phyloP scores from a whole-genome alignment of 2,329 filamentous ascomycete species.

The Spiromastix sp. region DNA sequence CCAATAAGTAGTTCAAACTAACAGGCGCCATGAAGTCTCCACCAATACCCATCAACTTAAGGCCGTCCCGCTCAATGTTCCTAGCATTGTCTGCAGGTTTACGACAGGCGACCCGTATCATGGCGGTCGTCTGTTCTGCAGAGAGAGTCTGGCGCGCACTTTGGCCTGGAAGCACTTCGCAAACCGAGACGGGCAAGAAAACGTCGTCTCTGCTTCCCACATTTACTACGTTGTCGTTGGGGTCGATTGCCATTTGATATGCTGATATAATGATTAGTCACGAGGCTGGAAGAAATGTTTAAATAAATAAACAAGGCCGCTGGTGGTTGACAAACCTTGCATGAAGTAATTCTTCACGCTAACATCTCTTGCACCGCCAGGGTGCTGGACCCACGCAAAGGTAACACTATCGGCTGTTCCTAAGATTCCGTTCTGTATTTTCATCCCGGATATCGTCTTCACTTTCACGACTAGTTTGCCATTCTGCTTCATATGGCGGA shows the following conservation, averaged over 20 bases:
- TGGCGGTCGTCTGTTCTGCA: constrained; percentile 50
- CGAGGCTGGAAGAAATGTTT: too few relatives aligned
- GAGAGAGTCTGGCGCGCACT: constrained; percentile 49
- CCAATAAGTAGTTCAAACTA: too few relatives aligned
- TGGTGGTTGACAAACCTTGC: constrained; percentile 1
- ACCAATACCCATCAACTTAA: constrained; percentile 7
- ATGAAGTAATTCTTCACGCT: constrained; percentile 4
- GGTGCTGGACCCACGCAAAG: constrained; percentile 2
- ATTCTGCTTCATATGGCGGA: constrained; percentile 8
- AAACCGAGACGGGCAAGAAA: constrained; percentile 58
- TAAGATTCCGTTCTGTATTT: not conserved
- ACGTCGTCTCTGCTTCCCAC: constrained; percentile 50
- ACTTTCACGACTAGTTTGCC: constrained; percentile 4
- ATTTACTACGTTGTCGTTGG: constrained; percentile 52
- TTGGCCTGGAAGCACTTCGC: constrained; percentile 56
- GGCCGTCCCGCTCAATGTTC: constrained; percentile 50
- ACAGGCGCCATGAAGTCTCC: too few relatives aligned
- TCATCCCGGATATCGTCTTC: constrained; percentile 10
- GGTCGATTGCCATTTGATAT: constrained; percentile 27
- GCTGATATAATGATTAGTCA: too few relatives aligned
- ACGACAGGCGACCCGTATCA: constrained; percentile 65
- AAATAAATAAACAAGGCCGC: not conserved
- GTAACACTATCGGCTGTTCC: not conserved
- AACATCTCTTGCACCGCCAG: not conserved
- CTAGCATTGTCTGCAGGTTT: constrained; percentile 54